phyloP scores from a whole-genome alignment of 768 basidiomycete species.

The Hygrocybe punicea region DNA sequence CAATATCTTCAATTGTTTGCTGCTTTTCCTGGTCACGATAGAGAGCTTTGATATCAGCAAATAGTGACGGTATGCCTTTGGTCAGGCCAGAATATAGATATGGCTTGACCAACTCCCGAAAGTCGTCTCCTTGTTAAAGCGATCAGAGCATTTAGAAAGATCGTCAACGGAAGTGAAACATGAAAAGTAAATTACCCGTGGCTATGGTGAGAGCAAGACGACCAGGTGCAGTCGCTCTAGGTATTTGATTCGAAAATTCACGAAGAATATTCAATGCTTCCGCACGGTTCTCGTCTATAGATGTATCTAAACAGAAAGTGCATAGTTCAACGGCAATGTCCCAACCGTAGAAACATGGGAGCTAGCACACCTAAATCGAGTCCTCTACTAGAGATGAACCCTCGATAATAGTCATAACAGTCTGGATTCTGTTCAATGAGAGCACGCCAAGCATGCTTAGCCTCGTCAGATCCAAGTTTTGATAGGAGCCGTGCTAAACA shows the following conservation, averaged over 20 bases:
- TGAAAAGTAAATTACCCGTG: slow-evolving; percentile 27
- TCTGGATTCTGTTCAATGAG: slow-evolving; percentile 87
- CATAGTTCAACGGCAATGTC: neutral
- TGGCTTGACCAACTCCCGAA: slow-evolving; percentile 56
- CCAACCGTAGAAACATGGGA: neutral
- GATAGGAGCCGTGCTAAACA: slow-evolving; percentile 71
- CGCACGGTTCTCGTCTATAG: slow-evolving; percentile 48
- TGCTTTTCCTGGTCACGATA: slow-evolving; percentile 68
- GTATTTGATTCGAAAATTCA: slow-evolving; percentile 58
- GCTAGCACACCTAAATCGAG: slow-evolving; percentile 57
- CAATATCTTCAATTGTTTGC: slow-evolving; percentile 62
- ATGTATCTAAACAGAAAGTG: slow-evolving; percentile 32
- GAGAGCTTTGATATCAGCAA: slow-evolving; percentile 85
- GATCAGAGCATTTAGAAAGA: neutral
- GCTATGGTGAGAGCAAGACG: slow-evolving; percentile 72
- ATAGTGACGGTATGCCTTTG: slow-evolving; percentile 90
- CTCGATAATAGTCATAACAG: slow-evolving; percentile 72
- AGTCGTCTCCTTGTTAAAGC: slow-evolving; percentile 52
- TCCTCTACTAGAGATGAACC: slow-evolving; percentile 63
- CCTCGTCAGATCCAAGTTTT: slow-evolving; percentile 61
- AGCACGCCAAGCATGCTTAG: slow-evolving; percentile 75
- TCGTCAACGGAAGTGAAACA: neutral
- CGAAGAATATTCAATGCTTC: slow-evolving; percentile 57
- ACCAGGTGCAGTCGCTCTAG: slow-evolving; percentile 65
- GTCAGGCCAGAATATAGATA: slow-evolving; percentile 70